Percentiles rank a stretch among this genome's conserved stretches.
phyloP scores from a whole-genome alignment of 106 monocot species.

The Posidonia australis region DNA sequence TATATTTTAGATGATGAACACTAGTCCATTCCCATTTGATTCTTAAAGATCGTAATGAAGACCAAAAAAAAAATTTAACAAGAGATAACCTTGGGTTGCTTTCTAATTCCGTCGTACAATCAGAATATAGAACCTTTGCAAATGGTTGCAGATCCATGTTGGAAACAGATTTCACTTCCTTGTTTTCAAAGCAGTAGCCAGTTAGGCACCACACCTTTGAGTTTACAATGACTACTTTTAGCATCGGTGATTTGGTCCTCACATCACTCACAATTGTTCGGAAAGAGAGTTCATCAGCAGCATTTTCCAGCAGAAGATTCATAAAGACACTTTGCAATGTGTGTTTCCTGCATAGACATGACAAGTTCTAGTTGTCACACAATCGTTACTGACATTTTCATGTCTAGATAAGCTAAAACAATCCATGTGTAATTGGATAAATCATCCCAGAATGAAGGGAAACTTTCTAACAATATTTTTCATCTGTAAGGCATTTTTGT shows the following conservation, averaged over 20 bases:
- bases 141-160: slow-evolving; percentile 36
- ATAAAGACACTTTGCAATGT: slow-evolving; percentile 57
- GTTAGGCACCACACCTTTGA: slow-evolving; percentile 50
- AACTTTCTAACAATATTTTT: too few species aligned
- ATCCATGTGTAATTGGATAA: neutral
- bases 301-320: slow-evolving; percentile 52
- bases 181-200: slow-evolving; percentile 48
- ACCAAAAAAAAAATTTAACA: neutral
- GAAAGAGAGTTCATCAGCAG: slow-evolving; percentile 67
- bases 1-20: too few species aligned
- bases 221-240: slow-evolving; percentile 71
- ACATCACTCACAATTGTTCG: slow-evolving; percentile 55
- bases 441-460: too few species aligned
- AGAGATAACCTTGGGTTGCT: slow-evolving; percentile 28
- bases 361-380: neutral
- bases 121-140: slow-evolving; percentile 53
- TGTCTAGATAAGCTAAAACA: neutral
- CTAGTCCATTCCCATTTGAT: neutral
- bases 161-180: neutral
- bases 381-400: neutral
- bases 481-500: too few species aligned
- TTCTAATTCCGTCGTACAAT: slow-evolving; percentile 25
- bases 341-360: slow-evolving; percentile 32
- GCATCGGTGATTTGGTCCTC: slow-evolving; percentile 34
- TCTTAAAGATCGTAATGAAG: neutral